Evolutionary conservation across 257 asterid genomes (phyloP).

Genomic region (Solanum etuberosum): DNA sequence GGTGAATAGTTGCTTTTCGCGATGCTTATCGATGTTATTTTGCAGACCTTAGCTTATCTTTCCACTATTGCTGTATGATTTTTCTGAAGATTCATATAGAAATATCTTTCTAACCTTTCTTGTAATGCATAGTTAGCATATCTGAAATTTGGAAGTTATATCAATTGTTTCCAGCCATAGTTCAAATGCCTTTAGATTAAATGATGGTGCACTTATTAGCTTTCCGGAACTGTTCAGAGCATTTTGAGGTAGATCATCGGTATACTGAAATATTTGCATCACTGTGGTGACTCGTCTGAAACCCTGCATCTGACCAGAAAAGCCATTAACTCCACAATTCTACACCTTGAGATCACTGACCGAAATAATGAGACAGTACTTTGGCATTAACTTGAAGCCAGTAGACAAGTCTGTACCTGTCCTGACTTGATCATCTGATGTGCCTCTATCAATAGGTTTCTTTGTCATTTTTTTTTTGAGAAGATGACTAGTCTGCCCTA

Average conservation of each 20-base stretch:
- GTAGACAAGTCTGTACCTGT: not conserved
- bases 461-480: not conserved
- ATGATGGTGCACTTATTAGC: not conserved
- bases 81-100: not conserved
- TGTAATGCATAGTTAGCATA: not conserved
- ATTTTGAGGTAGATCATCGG: not conserved
- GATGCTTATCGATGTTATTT: not conserved
- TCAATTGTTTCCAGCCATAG: not conserved
- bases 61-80: not conserved
- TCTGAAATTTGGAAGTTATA: not conserved
- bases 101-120: not conserved
- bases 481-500: not conserved
- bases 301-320: not conserved
- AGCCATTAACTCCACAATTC: not conserved
- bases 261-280: not conserved
- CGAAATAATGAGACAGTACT: not conserved
- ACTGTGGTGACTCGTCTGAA: not conserved
- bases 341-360: not conserved
- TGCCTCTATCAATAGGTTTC: not conserved
- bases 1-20: constrained; percentile 24
- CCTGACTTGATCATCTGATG: not conserved
- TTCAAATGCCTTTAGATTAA: not conserved
- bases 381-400: not conserved
- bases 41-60: not conserved
- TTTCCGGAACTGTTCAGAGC: not conserved